phyloP scores from a whole-genome alignment of 257 asterid species.

The Linaria vulgaris region DNA sequence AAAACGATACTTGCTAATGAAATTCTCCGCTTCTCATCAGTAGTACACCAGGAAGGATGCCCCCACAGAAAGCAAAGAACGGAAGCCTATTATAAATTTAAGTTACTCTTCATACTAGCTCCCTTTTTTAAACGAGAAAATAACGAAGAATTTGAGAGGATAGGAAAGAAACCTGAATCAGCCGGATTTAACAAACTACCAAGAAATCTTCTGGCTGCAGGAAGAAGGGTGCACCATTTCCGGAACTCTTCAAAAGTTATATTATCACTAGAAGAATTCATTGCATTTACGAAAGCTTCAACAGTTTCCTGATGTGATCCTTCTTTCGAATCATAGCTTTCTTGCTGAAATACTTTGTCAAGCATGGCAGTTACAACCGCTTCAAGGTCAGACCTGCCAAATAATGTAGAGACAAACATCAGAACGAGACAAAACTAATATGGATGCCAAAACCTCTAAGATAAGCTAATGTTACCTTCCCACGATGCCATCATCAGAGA shows the following conservation, averaged over 20 bases:
- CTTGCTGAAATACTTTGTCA: conserved; percentile 46
- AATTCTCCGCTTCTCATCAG: no score
- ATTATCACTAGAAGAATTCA: conserved; percentile 44
- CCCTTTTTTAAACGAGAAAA: not conserved
- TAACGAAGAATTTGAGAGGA: conserved; percentile 10
- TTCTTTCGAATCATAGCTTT: conserved; percentile 43
- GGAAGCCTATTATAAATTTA: not conserved
- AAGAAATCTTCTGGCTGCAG: conserved; percentile 77
- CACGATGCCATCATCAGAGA: conserved; percentile 62
- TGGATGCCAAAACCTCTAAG: conserved; percentile 9
- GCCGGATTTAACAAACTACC: conserved; percentile 64
- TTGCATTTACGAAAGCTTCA: conserved; percentile 52
- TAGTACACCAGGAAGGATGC: no score
- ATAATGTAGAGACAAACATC: conserved; percentile 18
- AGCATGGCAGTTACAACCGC: conserved; percentile 63
- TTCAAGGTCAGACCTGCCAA: conserved; percentile 78
- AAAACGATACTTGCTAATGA: no score
- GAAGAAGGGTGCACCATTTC: conserved; percentile 77
- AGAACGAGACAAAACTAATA: conserved; percentile 10
- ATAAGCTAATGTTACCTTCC: conserved; percentile 51
- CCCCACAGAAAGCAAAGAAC: not conserved
- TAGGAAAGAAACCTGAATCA: conserved; percentile 58
- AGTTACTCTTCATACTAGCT: not conserved
- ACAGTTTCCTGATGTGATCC: conserved; percentile 40
- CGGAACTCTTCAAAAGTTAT: conserved; percentile 75